Evolutionary conservation across 306 rosid species (phyloP).

Genomic region (Vigna nakashimae): DNA sequence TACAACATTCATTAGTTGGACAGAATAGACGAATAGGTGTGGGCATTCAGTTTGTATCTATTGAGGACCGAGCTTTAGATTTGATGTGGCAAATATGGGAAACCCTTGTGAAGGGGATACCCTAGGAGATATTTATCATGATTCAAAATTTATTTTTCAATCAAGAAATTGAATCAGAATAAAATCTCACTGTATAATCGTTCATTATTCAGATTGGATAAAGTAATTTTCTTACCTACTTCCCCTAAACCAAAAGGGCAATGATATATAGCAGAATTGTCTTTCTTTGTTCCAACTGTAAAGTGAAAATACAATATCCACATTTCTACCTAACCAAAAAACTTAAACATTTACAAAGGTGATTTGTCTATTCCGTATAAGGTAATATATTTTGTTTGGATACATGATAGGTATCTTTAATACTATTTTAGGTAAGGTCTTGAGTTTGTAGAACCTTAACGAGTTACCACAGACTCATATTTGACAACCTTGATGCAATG

Average conservation of each 20-base stretch:
- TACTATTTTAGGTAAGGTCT: not conserved
- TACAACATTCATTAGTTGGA: not conserved
- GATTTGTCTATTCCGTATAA: not conserved
- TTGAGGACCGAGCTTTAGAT: not conserved
- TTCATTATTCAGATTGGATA: not conserved
- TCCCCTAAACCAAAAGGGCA: not conserved
- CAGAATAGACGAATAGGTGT: not conserved
- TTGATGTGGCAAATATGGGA: not conserved
- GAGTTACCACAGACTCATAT: not conserved
- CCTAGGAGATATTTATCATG: not conserved
- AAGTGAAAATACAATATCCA: not conserved
- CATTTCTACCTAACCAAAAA: not conserved
- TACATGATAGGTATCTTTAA: not conserved
- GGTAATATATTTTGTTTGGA: not conserved
- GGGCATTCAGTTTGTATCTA: not conserved
- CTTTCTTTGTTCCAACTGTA: not conserved
- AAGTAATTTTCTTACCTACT: not conserved
- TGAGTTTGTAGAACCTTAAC: not conserved
- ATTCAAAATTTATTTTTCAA: not conserved
- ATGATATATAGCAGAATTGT: not conserved
- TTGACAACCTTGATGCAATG: not conserved
- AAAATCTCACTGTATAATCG: not conserved
- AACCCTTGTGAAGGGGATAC: not conserved
- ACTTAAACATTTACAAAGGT: too few species aligned
- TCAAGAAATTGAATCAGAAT: not conserved